Base-by-base conservation (phyloP, 257 asterid genomes). In the Solanum ahanhuiri region DNA sequence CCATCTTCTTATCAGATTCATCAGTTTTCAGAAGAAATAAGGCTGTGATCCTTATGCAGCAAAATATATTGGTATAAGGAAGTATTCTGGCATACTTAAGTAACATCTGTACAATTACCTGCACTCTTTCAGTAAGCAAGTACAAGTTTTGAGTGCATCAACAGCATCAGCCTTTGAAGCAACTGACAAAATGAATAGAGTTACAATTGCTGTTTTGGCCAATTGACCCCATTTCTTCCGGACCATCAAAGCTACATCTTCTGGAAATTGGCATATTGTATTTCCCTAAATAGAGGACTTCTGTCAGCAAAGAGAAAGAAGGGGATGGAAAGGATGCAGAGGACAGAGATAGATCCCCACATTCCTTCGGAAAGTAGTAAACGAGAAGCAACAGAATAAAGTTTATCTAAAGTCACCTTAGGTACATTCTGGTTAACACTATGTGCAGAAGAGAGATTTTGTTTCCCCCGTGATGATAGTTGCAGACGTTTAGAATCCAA, bases 121-220 rank as follows among this genome's bases (percentile, higher is more conserved):
- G 97, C 99, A 96, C 85, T 95, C 98, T 91, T 92, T 96, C 72
- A 96, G 87, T 79, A 96, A 94, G 94, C 99, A 96, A 48, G 95
- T 37, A 85, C 97, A 93, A 34, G 98, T 93, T 91, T 95, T 96
- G 20, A 96, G 91, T 87, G 99, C 97, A 92, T 97, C 99, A 33
- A 90, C 94, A 28, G 99, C 99, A 89, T 93, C 94, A 58, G 98
- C 99, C 48, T 89, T 86, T 12, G 98, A 98, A 90, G 91, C 70
- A 88, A 93, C 67, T 89, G 93, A 73, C 87, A 95, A 89, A 9
- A 94, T 89, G 75, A 93, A 92, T 33, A 94, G 86, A 88, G 94
- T 35, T 83, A 96, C 72, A 85, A 94, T 48, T 25, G 95, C 95
- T 43, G 92, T 91, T 87, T 90, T 86, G 45, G 91, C 87, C 34